Evolutionary conservation across 2,329 filamentous ascomycete genomes (phyloP).

Genomic region (Sclerotinia minor): DNA sequence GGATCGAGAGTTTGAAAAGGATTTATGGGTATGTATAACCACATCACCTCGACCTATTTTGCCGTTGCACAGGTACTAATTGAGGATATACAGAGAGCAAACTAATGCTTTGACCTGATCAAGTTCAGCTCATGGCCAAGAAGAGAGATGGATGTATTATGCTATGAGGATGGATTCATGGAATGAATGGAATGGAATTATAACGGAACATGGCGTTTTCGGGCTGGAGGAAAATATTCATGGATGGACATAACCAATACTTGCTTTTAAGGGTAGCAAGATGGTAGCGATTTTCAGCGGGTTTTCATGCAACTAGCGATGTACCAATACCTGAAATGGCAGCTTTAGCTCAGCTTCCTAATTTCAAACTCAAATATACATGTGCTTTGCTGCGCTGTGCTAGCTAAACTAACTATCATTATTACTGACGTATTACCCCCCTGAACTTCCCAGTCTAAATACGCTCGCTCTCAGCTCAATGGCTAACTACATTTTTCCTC

Average conservation of each 20-base stretch:
- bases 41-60: not conserved
- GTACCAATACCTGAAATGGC: not conserved
- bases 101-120: constrained; percentile 35
- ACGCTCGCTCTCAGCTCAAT: not conserved
- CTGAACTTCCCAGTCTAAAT: constrained; percentile 10
- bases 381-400: not conserved
- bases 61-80: not conserved
- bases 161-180: not conserved
- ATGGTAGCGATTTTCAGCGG: not conserved
- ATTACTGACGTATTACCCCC: not conserved
- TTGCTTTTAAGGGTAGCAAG: constrained; percentile 9
- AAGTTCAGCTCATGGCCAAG: not conserved
- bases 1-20: constrained; percentile 56
- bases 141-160: not conserved
- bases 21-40: constrained; percentile 39
- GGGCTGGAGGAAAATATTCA: not conserved
- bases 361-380: constrained; percentile 3
- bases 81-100: constrained; percentile 38
- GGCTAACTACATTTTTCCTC: not conserved
- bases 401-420: not conserved
- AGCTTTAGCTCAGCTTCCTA: not conserved
- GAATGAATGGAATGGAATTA: not conserved
- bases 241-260: constrained; percentile 22
- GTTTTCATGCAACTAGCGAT: not conserved
- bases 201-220: constrained; percentile 13